A percentile compares a stretch with the other conserved stretches of the same genome.
phyloP scores from a whole-genome alignment of 768 basidiomycete genomes.

The Scleroderma citrinum region DNA sequence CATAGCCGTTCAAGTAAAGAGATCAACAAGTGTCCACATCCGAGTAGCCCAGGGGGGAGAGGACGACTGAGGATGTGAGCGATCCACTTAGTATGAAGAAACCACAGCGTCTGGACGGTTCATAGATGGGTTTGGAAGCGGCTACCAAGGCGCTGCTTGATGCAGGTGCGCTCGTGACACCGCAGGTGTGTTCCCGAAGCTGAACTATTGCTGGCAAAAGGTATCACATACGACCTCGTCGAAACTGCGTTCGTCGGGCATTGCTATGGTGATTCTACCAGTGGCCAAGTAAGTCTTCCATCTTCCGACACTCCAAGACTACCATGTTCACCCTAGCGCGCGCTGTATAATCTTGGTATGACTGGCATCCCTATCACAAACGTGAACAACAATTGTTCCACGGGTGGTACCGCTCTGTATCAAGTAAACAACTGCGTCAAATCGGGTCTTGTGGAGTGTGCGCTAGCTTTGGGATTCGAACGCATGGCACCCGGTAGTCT shows the following conservation, averaged over 20 bases:
- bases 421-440: constrained; percentile 69
- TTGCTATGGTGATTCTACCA: constrained; percentile 75
- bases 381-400: constrained; percentile 86
- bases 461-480: constrained; percentile 82
- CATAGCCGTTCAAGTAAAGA: background rate
- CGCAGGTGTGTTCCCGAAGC: background rate
- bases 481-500: constrained; percentile 76
- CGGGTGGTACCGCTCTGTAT: constrained; percentile 73
- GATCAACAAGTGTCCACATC: constrained; percentile 2
- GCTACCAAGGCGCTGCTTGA: constrained; percentile 83
- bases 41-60: constrained; percentile 62
- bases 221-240: constrained; percentile 76
- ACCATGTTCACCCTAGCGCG: constrained; percentile 40
- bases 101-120: background rate
- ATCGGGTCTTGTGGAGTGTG: constrained; percentile 64
- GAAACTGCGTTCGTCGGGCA: constrained; percentile 73
- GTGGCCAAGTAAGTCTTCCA: constrained; percentile 53
- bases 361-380: constrained; percentile 82
- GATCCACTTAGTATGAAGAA: background rate
- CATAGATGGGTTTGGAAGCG: constrained; percentile 81
- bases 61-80: constrained; percentile 68
- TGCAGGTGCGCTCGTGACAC: constrained; percentile 44
- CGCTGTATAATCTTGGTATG: constrained; percentile 77
- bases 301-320: background rate
- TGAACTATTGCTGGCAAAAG: constrained; percentile 28